These are phyloP conservation scores for Huntiella omanensis DNA, from an alignment of 2,329 filamentous ascomycete species.

Conservation along the genomic window DNA sequence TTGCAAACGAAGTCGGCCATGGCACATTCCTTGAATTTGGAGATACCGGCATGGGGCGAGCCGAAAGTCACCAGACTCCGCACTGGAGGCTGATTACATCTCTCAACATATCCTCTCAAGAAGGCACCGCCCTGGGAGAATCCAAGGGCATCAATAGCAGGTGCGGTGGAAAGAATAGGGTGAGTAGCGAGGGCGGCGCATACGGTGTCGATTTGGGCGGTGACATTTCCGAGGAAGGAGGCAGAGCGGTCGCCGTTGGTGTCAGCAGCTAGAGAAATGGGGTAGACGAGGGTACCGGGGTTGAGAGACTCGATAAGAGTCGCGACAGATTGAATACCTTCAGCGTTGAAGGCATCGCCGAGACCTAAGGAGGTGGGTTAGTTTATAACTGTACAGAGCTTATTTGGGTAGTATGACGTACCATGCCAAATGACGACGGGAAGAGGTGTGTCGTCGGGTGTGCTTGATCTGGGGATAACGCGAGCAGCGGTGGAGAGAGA, in stretches of 20 bases:
- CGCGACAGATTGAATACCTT: conserved; percentile 54
- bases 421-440: conserved; percentile 91
- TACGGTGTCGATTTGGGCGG: conserved; percentile 54
- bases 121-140: conserved; percentile 96
- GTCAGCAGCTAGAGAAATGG: conserved; percentile 51
- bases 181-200: conserved; percentile 60
- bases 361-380: conserved; percentile 22
- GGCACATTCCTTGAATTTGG: conserved; percentile 58
- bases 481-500: conserved; percentile 16
- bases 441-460: conserved; percentile 46
- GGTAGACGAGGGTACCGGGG: conserved; percentile 71
- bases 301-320: conserved; percentile 52
- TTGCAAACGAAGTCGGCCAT: conserved; percentile 62
- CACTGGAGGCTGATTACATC: conserved; percentile 61
- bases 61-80: conserved; percentile 74
- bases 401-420: conserved; percentile 12
- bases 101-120: conserved; percentile 74
- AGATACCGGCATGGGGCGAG: conserved; percentile 82
- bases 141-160: conserved; percentile 74
- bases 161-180: conserved; percentile 62
- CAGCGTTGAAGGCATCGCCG: conserved; percentile 55
- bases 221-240: conserved; percentile 83
- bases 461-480: conserved; percentile 14
- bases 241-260: conserved; percentile 54
- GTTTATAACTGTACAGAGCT: neutral